Conservation (phyloP, 306 rosid species). For the Prunus mongolica region DNA sequence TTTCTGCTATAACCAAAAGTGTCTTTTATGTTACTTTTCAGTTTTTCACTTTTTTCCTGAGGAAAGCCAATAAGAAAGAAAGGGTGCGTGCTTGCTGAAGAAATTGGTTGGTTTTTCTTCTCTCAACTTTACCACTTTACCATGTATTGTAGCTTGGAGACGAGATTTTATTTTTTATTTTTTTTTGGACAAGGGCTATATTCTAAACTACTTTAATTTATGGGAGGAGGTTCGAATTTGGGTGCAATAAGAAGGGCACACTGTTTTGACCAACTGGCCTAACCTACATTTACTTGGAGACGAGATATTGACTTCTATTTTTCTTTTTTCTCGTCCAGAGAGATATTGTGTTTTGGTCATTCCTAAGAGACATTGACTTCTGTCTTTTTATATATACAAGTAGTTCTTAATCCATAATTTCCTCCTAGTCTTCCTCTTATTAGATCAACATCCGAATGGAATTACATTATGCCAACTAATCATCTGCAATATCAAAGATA, state of each 20-base stretch:
- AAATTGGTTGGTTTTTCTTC: neutral
- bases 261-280: no score
- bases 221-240: no score
- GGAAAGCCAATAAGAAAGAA: neutral
- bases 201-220: no score
- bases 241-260: no score
- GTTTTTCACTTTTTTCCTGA: neutral
- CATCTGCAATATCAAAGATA: neutral
- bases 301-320: neutral
- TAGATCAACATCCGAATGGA: neutral
- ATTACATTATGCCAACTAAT: slow-evolving; percentile 9
- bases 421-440: neutral
- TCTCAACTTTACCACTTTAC: neutral
- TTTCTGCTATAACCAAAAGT: neutral
- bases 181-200: no score
- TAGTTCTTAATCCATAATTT: neutral
- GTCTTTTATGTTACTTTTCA: neutral
- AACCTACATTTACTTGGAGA: no score
- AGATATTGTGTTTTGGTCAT: neutral
- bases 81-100: neutral
- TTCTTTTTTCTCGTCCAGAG: neutral
- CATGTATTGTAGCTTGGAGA: neutral
- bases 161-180: no score
- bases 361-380: neutral
- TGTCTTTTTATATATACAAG: neutral